Base-by-base conservation (phyloP, 179 eudicot genomes). In the Silene vulgaris region DNA sequence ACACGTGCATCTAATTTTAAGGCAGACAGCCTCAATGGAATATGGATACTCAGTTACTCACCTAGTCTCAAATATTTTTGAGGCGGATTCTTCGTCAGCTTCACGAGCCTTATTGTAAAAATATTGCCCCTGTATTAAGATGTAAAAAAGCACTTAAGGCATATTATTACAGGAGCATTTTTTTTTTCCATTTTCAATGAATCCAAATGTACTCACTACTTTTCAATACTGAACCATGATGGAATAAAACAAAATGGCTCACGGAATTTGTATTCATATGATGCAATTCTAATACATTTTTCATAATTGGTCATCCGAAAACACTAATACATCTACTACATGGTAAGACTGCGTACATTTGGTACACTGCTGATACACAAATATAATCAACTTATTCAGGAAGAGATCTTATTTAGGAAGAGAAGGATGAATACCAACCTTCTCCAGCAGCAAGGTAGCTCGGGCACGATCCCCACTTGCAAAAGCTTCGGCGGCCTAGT, bases 31-130 rank as follows among this genome's bases (percentile, higher is more conserved):
- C 35, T 65, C 12, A 56, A 73, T 32, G 26, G 26, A 23, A 23
- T 23, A 23, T 23, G n/a, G 29, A 52, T 5, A 52, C 74, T 65
- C 17, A 14, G 56, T 11, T 11, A 11, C 56, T 48, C 56, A 86
- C 89, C 87, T 75, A 35, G 77, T 81, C 72, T 74, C 83, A 32
- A 82, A 79, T 45, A 79, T 85, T 72, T 69, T 84, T 32, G 29
- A 3, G 20, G 70, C 74, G 12, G 88, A 84, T 86, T 85, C 85
- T 79, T 87, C 90, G 56, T 87, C 87, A 52, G 88, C 86, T 84
- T 84, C 87, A 45, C 86, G 81, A 35, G 90, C 88, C 79, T 80
- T 87, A 62, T 69, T 63, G 64, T 73, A 61, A 74, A 76, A 84
- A 69, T 75, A 76, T 1, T 75, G 74, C 20, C 87, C 90, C 88